Conservation (phyloP, 371 early-diverging fungal genomes). For the Saksenaea vasiformis region DNA sequence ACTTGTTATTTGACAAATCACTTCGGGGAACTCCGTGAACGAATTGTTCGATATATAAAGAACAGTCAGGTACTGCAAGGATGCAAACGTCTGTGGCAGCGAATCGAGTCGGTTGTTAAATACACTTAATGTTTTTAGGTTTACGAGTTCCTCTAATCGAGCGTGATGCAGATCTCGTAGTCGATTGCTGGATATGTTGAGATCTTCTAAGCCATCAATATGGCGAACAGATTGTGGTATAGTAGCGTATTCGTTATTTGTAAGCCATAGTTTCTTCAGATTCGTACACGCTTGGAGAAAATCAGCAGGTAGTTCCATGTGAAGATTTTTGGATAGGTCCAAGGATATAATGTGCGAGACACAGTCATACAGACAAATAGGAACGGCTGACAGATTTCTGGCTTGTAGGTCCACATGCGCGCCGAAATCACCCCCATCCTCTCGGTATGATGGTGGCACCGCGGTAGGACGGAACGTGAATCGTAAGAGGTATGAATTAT, state of each 20-base stretch:
- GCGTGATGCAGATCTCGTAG: conserved; percentile 66
- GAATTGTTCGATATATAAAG: conserved; percentile 82
- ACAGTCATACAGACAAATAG: conserved; percentile 72
- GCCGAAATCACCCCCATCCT: conserved; percentile 41
- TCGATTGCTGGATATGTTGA: conserved; percentile 83
- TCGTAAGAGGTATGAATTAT: conserved; percentile 80
- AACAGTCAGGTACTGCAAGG: conserved; percentile 59
- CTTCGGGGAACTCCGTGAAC: conserved; percentile 67
- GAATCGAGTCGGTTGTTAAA: conserved; percentile 76
- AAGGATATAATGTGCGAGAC: conserved; percentile 68
- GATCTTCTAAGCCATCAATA: conserved; percentile 58
- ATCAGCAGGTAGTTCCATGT: conserved; percentile 73
- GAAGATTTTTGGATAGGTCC: conserved; percentile 74
- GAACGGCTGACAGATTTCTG: conserved; percentile 73
- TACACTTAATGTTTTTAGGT: conserved; percentile 64
- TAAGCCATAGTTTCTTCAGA: conserved; percentile 68
- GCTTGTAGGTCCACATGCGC: conserved; percentile 69
- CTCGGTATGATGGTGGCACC: conserved; percentile 46
- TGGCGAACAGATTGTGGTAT: conserved; percentile 66
- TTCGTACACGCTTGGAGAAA: conserved; percentile 73
- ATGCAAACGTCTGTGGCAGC: conserved; percentile 62
- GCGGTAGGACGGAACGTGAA: conserved; percentile 76
- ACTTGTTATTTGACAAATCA: conserved; percentile 59
- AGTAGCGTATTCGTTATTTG: conserved; percentile 64
- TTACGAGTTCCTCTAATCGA: conserved; percentile 63